A percentile compares a stretch with the other conserved stretches of the same genome.
Conservation (phyloP, 257 asterid genomes). For the Ballota nigra region DNA sequence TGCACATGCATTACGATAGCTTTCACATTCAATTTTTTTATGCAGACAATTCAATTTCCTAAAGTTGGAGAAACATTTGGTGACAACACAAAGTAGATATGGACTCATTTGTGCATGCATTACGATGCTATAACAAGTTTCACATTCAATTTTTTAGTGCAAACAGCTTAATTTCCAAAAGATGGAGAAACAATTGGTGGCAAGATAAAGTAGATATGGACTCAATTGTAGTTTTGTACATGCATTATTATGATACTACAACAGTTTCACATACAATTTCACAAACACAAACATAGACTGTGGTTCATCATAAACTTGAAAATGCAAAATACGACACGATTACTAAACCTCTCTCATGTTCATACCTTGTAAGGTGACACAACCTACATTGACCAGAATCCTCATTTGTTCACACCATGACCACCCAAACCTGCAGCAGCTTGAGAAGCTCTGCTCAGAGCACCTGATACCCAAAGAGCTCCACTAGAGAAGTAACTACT, state of each 20-base stretch:
- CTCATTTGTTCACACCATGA: constrained; percentile 42
- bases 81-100: neutral
- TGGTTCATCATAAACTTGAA: neutral
- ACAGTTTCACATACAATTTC: neutral
- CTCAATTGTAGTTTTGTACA: neutral
- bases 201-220: neutral
- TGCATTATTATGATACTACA: neutral
- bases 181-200: neutral
- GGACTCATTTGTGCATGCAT: neutral
- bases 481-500: constrained; percentile 82
- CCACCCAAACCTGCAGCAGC: constrained; percentile 76
- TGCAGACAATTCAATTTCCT: neutral
- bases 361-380: constrained; percentile 1
- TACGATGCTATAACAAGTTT: neutral
- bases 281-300: neutral
- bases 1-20: neutral
- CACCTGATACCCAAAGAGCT: constrained; percentile 88
- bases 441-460: constrained; percentile 71
- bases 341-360: neutral
- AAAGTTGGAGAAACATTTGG: neutral
- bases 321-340: neutral
- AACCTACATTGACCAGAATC: neutral
- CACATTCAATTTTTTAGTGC: neutral
- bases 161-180: neutral
- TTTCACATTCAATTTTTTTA: neutral